phyloP scores from a whole-genome alignment of 1,284 basidiomycete species.

The Amylostereum areolatum region DNA sequence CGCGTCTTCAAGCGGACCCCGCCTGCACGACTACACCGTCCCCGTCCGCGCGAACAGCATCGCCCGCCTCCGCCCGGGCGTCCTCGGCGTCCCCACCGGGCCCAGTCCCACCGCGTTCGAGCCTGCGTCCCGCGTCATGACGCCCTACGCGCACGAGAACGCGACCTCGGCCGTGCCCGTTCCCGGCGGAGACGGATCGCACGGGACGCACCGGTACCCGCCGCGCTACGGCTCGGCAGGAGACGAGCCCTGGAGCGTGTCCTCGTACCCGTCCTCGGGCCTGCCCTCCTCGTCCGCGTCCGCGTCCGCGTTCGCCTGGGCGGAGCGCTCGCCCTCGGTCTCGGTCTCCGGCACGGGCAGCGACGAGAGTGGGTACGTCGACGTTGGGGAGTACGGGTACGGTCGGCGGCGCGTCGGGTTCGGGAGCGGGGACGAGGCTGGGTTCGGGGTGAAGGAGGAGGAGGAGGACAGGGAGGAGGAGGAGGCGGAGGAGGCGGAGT shows the following conservation, averaged over 20 bases:
- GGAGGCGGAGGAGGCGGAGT: conserved; percentile 34
- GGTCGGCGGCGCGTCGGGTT: conserved; percentile 9
- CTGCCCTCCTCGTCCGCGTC: conserved; percentile 21
- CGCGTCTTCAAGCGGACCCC: conserved; percentile 37
- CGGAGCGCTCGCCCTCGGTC: conserved; percentile 28
- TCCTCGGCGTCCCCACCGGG: conserved; percentile 28
- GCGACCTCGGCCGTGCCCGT: conserved; percentile 4
- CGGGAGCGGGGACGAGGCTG: conserved; percentile 19
- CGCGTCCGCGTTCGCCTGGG: conserved; percentile 20
- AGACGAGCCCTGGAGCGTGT: background rate
- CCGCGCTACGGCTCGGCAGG: conserved; percentile 1
- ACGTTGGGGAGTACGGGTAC: conserved; percentile 25
- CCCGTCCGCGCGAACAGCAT: conserved; percentile 39
- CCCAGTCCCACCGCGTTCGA: conserved; percentile 9
- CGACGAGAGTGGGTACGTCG: conserved; percentile 24
- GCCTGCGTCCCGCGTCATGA: conserved; percentile 8
- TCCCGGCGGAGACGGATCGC: background rate
- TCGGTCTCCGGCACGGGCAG: conserved; percentile 32
- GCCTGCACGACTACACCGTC: conserved; percentile 59
- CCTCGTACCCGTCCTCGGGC: background rate
- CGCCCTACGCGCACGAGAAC: conserved; percentile 9
- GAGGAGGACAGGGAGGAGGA: conserved; percentile 27
- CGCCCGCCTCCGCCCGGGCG: conserved; percentile 54
- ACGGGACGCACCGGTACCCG: background rate
- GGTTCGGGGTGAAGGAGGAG: conserved; percentile 23